A percentile compares a stretch with the other conserved stretches of the same genome.
Evolutionary conservation across 441 rosid genomes (phyloP).

Genomic region (Arabidopsis lyrata): DNA sequence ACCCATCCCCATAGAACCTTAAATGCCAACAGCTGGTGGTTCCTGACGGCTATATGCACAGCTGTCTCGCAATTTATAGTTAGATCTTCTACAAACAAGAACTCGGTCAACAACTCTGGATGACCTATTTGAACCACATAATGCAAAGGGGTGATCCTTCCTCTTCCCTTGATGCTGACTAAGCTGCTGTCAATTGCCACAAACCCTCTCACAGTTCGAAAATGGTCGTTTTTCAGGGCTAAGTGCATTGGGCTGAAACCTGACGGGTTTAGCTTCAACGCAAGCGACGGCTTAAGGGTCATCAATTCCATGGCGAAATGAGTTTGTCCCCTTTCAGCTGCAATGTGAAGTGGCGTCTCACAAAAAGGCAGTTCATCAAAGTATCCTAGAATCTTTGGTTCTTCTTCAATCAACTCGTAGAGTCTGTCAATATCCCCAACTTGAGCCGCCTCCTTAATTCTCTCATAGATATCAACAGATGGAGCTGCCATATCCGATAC

Average conservation of each 20-base stretch:
- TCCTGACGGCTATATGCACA: conserved; percentile 47
- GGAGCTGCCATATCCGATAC: conserved; percentile 5
- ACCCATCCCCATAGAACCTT: conserved; percentile 54
- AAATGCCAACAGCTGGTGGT: conserved; percentile 25
- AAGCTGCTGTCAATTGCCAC: conserved; percentile 38
- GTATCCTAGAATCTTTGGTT: not conserved
- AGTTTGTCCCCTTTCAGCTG: conserved; percentile 45
- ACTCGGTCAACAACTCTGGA: conserved; percentile 44
- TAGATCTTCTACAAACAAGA: conserved; percentile 51
- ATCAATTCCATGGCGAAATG: conserved; percentile 51
- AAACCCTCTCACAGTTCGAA: conserved; percentile 41
- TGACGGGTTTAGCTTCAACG: conserved; percentile 47
- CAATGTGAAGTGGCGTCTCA: conserved; percentile 51
- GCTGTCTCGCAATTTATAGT: conserved; percentile 50
- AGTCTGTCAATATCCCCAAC: conserved; percentile 5
- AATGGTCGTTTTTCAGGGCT: conserved; percentile 33
- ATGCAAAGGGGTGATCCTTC: conserved; percentile 53
- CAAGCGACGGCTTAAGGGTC: conserved; percentile 49
- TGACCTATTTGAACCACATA: conserved; percentile 40
- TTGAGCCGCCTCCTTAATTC: conserved; percentile 19
- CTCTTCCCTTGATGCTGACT: conserved; percentile 47
- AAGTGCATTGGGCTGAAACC: conserved; percentile 51
- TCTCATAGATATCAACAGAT: conserved; percentile 16
- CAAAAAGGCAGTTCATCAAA: conserved; percentile 10
- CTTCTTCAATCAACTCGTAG: conserved; percentile 13